Conservation (phyloP, 2,329 filamentous ascomycete species). For the Colletotrichum sp. region DNA sequence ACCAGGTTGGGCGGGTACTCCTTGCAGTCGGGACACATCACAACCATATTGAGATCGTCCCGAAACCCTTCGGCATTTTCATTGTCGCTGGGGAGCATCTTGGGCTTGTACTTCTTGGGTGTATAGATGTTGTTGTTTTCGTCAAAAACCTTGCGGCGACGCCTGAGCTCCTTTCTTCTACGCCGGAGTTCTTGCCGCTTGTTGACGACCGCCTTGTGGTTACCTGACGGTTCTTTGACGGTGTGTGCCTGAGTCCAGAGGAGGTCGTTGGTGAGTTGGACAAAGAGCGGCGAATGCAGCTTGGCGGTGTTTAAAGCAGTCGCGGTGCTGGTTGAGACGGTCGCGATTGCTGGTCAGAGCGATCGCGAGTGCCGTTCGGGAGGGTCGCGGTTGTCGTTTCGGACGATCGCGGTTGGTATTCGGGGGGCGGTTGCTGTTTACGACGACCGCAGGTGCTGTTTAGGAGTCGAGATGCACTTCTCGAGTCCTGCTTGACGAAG, state of each 20-base stretch:
- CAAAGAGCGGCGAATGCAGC: constrained; percentile 75
- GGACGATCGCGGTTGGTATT: background rate
- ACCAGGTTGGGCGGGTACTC: constrained; percentile 90
- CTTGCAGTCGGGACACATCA: constrained; percentile 90
- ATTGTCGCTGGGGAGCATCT: constrained; percentile 43
- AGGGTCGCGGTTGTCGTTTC: background rate
- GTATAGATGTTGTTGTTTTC: constrained; percentile 48
- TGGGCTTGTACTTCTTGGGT: constrained; percentile 43
- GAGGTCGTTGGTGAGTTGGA: constrained; percentile 56
- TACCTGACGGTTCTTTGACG: constrained; percentile 17
- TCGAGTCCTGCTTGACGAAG: background rate
- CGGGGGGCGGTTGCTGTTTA: background rate
- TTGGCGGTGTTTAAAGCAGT: constrained; percentile 51
- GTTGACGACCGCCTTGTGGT: constrained; percentile 30
- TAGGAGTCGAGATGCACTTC: background rate
- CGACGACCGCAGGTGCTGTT: background rate
- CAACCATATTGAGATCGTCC: constrained; percentile 84
- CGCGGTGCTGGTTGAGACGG: background rate
- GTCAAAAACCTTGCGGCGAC: constrained; percentile 43
- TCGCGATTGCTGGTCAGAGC: background rate
- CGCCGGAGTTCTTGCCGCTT: constrained; percentile 37
- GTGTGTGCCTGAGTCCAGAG: constrained; percentile 37
- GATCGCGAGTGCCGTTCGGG: constrained; percentile 41
- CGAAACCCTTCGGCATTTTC: constrained; percentile 54
- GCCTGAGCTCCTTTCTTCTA: constrained; percentile 36